Base-by-base conservation (phyloP, 352 stramenopile genomes). In the Globisporangium rhizosaccharum region DNA sequence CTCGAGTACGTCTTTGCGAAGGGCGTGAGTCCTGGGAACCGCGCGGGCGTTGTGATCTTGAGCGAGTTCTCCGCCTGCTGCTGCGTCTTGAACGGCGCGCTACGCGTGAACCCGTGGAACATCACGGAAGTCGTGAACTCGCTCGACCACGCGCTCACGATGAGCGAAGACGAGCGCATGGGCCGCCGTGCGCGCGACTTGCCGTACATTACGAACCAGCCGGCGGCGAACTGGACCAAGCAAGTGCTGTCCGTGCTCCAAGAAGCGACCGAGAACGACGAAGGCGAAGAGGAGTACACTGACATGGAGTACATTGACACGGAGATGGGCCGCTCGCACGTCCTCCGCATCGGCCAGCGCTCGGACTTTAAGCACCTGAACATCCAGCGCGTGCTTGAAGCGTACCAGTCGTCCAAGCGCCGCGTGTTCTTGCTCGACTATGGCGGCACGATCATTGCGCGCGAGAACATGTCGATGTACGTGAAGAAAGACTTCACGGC, bases 381-480 rank as follows among this genome's bases (percentile, higher is more conserved):
- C 57, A 71, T 96, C 10, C 65, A 71, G 45, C 79, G 82, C 18
- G 76, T 98, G 28, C 79, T 93, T 53, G 70, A 88, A 25, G 90
- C 92, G 2, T 98, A 97, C 61, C 67, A 87, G 37, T 72, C 75
- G 20, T 89, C 91, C 3, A 79, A 73, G 26, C 86, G 89, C 45
- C 85, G 97, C 56, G 89, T 99, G 3, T 97, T 99, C 53, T 66
- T 99, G 37, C 75, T 99, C 42, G 97, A 99, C 68, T 99, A 99
- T 63, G 97, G 97, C 61, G 96, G 97, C 15, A 99, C 96, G 1
- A 90, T 99, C 53, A 94, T 99, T 46, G 75, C 75, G 25, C 77
- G 82, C 26, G 78, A 92, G 58, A 93, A 94, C 61, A 93, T 92
- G 63, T 90, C 90, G 51, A 98, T 98, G 79, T 98, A 98, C 66